Evolutionary conservation across 2,329 filamentous ascomycete species (phyloP).

Genomic region (Camptophora hylomeconis): DNA sequence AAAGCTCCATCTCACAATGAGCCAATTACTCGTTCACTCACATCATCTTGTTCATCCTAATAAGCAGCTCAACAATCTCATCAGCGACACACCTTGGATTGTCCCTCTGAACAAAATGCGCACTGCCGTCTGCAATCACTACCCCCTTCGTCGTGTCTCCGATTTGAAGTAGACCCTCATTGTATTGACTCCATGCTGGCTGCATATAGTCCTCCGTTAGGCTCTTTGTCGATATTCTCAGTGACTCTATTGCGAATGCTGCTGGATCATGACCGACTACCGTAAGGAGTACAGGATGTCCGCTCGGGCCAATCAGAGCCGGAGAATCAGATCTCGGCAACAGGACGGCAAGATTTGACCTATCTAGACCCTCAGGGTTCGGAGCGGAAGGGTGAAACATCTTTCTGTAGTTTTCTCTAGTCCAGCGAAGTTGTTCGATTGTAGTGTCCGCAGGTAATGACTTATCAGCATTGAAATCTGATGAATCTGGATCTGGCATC

Average conservation of each 20-base stretch:
- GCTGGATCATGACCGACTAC: constrained; percentile 43
- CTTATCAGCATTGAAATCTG: constrained; percentile 28
- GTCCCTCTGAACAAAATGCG: constrained; percentile 45
- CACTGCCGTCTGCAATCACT: constrained; percentile 35
- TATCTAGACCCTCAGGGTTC: constrained; percentile 38
- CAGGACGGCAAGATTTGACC: constrained; percentile 30
- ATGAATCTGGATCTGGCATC: constrained; percentile 41
- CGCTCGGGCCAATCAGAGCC: constrained; percentile 24
- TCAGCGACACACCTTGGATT: constrained; percentile 34
- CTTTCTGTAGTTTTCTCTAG: constrained; percentile 22
- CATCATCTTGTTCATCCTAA: too few species aligned
- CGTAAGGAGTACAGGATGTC: constrained; percentile 28
- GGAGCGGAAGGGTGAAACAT: constrained; percentile 38
- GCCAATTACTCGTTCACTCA: too few species aligned
- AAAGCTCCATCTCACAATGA: too few species aligned
- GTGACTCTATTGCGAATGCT: constrained; percentile 36
- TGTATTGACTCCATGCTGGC: constrained; percentile 41
- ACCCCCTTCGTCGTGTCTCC: constrained; percentile 33
- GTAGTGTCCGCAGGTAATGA: constrained; percentile 28
- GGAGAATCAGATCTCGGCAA: constrained; percentile 34
- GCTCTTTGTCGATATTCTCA: constrained; percentile 16
- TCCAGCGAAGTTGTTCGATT: constrained; percentile 22
- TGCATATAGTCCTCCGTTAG: constrained; percentile 40
- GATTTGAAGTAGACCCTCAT: constrained; percentile 36
- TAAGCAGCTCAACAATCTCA: constrained; percentile 15